Percentiles rank a stretch among this genome's conserved stretches.
Evolutionary conservation across 2,329 filamentous ascomycete genomes (phyloP).

Genomic region (Colletotrichum euphorbiae): DNA sequence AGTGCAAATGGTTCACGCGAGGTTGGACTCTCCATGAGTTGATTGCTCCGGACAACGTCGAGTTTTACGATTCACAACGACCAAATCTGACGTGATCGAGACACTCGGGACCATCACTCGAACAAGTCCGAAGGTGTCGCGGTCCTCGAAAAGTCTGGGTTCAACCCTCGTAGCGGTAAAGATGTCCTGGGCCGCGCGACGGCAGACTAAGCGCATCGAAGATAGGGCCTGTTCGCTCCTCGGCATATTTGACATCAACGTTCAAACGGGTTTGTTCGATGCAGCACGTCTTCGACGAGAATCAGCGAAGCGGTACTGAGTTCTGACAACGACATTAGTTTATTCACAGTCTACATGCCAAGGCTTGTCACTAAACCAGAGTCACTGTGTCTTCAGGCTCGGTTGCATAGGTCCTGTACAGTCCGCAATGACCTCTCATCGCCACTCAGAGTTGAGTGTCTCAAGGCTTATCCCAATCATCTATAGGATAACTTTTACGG

Average conservation of each 20-base stretch:
- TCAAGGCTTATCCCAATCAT: background rate
- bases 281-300: background rate
- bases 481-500: background rate
- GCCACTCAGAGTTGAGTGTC: background rate
- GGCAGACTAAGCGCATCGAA: constrained; percentile 41
- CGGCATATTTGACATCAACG: constrained; percentile 45
- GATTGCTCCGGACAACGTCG: background rate
- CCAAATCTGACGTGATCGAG: background rate
- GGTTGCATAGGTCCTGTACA: background rate
- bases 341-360: background rate
- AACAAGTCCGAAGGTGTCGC: background rate
- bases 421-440: background rate
- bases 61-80: background rate
- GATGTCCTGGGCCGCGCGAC: constrained; percentile 46
- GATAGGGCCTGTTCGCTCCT: constrained; percentile 44
- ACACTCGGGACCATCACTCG: background rate
- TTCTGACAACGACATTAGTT: background rate
- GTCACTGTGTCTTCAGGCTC: no score
- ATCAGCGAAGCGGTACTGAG: no score
- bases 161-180: constrained; percentile 13
- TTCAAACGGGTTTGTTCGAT: constrained; percentile 35
- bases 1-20: background rate
- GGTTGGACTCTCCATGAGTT: constrained; percentile 7
- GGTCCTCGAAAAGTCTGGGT: background rate
- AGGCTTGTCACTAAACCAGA: background rate